Percentiles rank a stretch among this genome's conserved stretches.
phyloP scores from a whole-genome alignment of 177 flowering plant genomes.

The Telopea speciosissima region DNA sequence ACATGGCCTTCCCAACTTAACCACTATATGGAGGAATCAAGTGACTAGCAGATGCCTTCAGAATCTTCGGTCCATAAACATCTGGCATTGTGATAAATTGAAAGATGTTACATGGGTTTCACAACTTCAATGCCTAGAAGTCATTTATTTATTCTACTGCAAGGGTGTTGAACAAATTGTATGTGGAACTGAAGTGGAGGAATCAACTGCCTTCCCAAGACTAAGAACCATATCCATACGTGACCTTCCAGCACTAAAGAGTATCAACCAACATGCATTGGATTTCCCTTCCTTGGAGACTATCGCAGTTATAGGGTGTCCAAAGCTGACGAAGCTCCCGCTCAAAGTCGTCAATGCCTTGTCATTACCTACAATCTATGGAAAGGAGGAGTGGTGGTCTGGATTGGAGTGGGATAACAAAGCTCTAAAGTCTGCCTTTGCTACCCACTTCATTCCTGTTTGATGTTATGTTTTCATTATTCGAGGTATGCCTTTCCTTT shows the following conservation, averaged over 20 bases:
- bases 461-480: neutral
- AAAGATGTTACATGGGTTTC: constrained; percentile 27
- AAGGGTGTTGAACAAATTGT: constrained; percentile 26
- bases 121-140: constrained; percentile 22
- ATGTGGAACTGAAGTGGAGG: constrained; percentile 9
- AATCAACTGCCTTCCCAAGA: constrained; percentile 18
- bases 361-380: constrained; percentile 22
- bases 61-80: constrained; percentile 26
- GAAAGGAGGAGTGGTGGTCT: constrained; percentile 35
- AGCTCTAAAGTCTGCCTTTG: constrained; percentile 9
- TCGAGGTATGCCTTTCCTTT: too few relatives aligned
- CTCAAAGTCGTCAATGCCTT: constrained; percentile 5
- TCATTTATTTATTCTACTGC: constrained; percentile 21
- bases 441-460: constrained; percentile 20
- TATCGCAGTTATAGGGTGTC: constrained; percentile 28
- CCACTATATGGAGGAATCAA: constrained; percentile 22
- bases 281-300: constrained; percentile 26
- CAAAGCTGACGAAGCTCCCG: constrained; percentile 32
- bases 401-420: constrained; percentile 28
- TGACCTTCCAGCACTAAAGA: constrained; percentile 26
- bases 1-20: constrained; percentile 25
- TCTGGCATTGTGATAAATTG: constrained; percentile 24
- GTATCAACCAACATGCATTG: constrained; percentile 13
- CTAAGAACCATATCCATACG: constrained; percentile 25
- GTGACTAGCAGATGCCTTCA: constrained; percentile 21